These are phyloP conservation scores for Trametes cingulata DNA, from an alignment of 768 basidiomycete species.

Conservation along the genomic window DNA sequence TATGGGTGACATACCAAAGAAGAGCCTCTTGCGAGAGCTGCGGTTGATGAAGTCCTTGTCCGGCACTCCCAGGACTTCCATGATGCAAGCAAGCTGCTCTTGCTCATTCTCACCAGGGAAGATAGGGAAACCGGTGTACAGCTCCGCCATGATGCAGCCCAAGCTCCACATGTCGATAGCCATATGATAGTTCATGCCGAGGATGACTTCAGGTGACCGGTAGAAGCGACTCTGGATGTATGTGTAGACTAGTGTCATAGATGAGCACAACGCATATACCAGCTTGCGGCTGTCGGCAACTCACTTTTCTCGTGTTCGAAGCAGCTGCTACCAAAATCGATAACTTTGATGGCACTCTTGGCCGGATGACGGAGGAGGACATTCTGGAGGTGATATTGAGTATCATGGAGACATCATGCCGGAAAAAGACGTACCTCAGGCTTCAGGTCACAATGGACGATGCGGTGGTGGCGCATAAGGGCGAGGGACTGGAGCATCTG, in stretches of 20 bases:
- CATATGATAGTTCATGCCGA: conserved; percentile 99
- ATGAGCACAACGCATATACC: neutral
- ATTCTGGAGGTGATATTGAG: conserved; percentile 55
- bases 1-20: conserved; percentile 72
- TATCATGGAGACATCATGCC: neutral
- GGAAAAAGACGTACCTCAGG: conserved; percentile 71
- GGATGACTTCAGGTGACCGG: conserved; percentile 98
- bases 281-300: conserved; percentile 32
- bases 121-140: conserved; percentile 97
- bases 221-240: conserved; percentile 99
- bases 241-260: conserved; percentile 75
- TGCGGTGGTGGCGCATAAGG: conserved; percentile 94
- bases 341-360: conserved; percentile 96
- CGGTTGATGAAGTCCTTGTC: conserved; percentile 95
- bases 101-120: conserved; percentile 99
- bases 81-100: conserved; percentile 97
- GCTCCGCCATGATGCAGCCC: conserved; percentile 95
- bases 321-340: conserved; percentile 98
- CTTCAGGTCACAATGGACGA: conserved; percentile 98
- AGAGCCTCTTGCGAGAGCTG: conserved; percentile 90
- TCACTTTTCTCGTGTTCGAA: conserved; percentile 97
- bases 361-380: conserved; percentile 92
- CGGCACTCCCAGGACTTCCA: conserved; percentile 96
- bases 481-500: conserved; percentile 93
- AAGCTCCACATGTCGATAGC: conserved; percentile 99